phyloP scores from a whole-genome alignment of 2,329 filamentous ascomycete genomes.

The Ophiocordyceps unilateralis region DNA sequence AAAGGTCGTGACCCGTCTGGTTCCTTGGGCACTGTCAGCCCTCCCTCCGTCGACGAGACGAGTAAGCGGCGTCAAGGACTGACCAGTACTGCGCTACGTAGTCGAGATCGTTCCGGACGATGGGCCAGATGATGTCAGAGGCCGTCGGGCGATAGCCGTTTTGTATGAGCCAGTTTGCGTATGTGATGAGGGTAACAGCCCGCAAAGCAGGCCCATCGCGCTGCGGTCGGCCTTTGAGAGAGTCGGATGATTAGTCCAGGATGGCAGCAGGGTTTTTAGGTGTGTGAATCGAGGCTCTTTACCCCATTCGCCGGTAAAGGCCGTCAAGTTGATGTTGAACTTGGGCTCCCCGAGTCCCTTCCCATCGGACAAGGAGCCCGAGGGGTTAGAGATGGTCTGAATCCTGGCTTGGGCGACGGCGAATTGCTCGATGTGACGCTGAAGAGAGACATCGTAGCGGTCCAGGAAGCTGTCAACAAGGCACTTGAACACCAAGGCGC shows the following conservation, averaged over 20 bases:
- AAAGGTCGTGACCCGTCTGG: slow-evolving; percentile 53
- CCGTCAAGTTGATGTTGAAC: slow-evolving; percentile 45
- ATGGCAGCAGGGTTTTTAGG: too few species aligned
- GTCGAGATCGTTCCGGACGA: slow-evolving; percentile 57
- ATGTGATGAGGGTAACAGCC: slow-evolving; percentile 55
- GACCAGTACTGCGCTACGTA: slow-evolving; percentile 60
- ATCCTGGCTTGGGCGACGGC: slow-evolving; percentile 48
- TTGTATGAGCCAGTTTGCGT: slow-evolving; percentile 52
- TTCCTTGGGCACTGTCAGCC: slow-evolving; percentile 19
- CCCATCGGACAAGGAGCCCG: slow-evolving; percentile 36
- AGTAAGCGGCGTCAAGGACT: slow-evolving; percentile 2
- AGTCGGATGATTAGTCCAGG: not conserved
- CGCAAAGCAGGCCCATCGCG: slow-evolving; percentile 63
- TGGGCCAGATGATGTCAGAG: slow-evolving; percentile 46
- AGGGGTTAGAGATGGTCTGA: slow-evolving; percentile 52
- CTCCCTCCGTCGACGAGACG: not conserved
- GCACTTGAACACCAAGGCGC: slow-evolving; percentile 51
- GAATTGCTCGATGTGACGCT: slow-evolving; percentile 48
- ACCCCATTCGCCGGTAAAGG: slow-evolving; percentile 54
- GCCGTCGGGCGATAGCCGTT: slow-evolving; percentile 46
- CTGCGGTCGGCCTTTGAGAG: slow-evolving; percentile 46
- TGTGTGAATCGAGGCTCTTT: slow-evolving; percentile 2
- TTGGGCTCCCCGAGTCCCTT: slow-evolving; percentile 54
- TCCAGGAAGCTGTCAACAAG: slow-evolving; percentile 48
- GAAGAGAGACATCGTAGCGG: slow-evolving; percentile 38